These are phyloP conservation scores for Trichoderma polysporum DNA, from an alignment of 2,329 filamentous ascomycete species.

Conservation along the genomic window DNA sequence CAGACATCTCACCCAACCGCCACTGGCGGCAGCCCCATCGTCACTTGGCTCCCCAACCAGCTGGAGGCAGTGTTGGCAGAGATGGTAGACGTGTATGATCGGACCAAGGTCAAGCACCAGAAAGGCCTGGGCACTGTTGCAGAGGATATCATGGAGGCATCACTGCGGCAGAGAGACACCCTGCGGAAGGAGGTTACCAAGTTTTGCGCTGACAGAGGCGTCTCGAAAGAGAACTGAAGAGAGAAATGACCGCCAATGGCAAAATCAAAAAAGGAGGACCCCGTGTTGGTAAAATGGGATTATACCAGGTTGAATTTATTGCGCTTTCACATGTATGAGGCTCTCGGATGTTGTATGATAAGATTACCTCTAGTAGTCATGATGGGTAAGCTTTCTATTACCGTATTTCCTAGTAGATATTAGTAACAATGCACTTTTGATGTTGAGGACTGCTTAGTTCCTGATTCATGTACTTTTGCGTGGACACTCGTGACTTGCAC, in stretches of 20 bases:
- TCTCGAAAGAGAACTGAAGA: slow-evolving; percentile 25
- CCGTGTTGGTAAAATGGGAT: not conserved
- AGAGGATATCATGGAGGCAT: slow-evolving; percentile 66
- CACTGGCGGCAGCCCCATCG: slow-evolving; percentile 77
- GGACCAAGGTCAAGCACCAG: slow-evolving; percentile 39
- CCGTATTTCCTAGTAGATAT: too few relatives aligned
- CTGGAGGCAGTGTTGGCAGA: slow-evolving; percentile 70
- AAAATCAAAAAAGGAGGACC: not conserved
- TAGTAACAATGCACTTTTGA: not conserved
- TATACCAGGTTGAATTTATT: not conserved
- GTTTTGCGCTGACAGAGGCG: slow-evolving; percentile 66
- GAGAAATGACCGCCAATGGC: not conserved
- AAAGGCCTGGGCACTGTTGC: slow-evolving; percentile 46
- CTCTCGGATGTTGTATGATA: not conserved
- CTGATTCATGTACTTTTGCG: not conserved
- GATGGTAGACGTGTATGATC: slow-evolving; percentile 61
- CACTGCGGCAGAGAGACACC: slow-evolving; percentile 61
- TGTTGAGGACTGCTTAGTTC: too few relatives aligned
- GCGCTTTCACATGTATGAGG: not conserved
- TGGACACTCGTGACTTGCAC: not conserved
- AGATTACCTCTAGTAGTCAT: not conserved
- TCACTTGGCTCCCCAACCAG: slow-evolving; percentile 83
- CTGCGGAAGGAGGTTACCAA: slow-evolving; percentile 72
- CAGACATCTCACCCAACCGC: slow-evolving; percentile 73
- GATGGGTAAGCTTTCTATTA: not conserved